Evolutionary conservation across 371 early-diverging fungal genomes (phyloP), one percentile per base, ranked within the genome.

Genomic region (Paramicrosporidium saccamoebae): DNA sequence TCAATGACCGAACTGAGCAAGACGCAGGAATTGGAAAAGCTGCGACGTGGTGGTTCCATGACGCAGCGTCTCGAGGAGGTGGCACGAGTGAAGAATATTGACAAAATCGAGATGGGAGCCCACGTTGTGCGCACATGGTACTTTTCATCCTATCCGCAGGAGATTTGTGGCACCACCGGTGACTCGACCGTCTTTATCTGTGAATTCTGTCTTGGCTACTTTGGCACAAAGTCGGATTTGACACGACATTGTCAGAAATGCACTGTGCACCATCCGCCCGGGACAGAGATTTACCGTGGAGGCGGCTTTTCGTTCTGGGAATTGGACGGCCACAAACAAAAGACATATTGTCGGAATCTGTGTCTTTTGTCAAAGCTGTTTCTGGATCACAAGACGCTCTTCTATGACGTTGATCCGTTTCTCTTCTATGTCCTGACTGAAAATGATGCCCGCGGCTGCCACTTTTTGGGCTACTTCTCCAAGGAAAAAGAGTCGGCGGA

Each of bases 301-400:
- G 67, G 61, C 22, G 62, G 66, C 7, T 39, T 86, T 14, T 63
- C 65, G 8, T 75, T 88, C 35, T 88, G 77, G 39, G 88, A 88
- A 36, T 58, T 86, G 21, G 86, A 88, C 41, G 88, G 88, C 0
- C 40, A 69, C 19, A 59, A 63, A 20, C 78, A 88, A 28, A 68
- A 63, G 25, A 56, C 50, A 7, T 86, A 77, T 39, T 81, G 84
- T 34, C 53, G 79, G 24, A 81, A 84, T 35, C 41, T 84, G 14
- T 68, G 77, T 27, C 48, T 88, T 19, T 29, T 77, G 14, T 82
- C 86, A 21, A 98, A 98, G 36, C 52, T 86, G 32, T 95, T 96
- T 41, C 44, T 98, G 36, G 98, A 98, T 46, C 95, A 95, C 58
- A 98, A 98, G 42, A 90, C 96, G n/a, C 53, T 96, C 5, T 92